A percentile compares a stretch with the other conserved stretches of the same genome.
phyloP scores from a whole-genome alignment of 1,284 basidiomycete species.

The Ceratorhiza oryzae-sativae region DNA sequence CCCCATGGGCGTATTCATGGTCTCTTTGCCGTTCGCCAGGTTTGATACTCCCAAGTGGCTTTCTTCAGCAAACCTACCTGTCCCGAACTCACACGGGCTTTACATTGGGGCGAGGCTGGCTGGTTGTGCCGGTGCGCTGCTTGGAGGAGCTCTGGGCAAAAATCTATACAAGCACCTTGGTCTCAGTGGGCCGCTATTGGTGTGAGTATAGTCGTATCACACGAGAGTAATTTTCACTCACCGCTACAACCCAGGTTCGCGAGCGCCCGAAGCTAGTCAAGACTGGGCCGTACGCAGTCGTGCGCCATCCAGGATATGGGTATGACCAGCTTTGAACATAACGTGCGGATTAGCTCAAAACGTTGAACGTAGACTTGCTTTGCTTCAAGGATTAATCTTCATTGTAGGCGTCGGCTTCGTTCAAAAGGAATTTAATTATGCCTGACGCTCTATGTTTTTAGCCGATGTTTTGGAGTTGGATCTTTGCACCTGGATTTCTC shows the following conservation, averaged over 20 bases:
- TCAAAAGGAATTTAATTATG: background rate
- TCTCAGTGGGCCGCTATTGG: slow-evolving; percentile 31
- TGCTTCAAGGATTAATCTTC: background rate
- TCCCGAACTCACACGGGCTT: background rate
- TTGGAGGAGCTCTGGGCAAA: background rate
- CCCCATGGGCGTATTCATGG: slow-evolving; percentile 10
- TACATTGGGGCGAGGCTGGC: slow-evolving; percentile 20
- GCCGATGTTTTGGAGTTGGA: background rate
- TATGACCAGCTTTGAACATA: background rate
- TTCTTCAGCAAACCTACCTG: background rate
- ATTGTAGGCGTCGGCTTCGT: background rate
- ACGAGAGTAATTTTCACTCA: background rate
- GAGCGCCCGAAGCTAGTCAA: slow-evolving; percentile 34
- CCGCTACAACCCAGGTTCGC: slow-evolving; percentile 2
- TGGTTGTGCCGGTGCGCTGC: slow-evolving; percentile 10
- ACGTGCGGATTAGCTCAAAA: no score
- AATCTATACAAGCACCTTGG: slow-evolving; percentile 18
- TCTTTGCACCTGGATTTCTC: slow-evolving; percentile 13
- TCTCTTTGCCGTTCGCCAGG: slow-evolving; percentile 6
- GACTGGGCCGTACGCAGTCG: slow-evolving; percentile 23
- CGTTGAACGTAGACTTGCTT: background rate
- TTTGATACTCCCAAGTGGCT: slow-evolving; percentile 19
- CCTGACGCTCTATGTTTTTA: background rate
- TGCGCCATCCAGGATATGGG: slow-evolving; percentile 23
- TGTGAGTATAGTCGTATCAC: background rate